Evolutionary conservation across 1,284 basidiomycete species (phyloP).

Genomic region (Boletus semigastroideus): DNA sequence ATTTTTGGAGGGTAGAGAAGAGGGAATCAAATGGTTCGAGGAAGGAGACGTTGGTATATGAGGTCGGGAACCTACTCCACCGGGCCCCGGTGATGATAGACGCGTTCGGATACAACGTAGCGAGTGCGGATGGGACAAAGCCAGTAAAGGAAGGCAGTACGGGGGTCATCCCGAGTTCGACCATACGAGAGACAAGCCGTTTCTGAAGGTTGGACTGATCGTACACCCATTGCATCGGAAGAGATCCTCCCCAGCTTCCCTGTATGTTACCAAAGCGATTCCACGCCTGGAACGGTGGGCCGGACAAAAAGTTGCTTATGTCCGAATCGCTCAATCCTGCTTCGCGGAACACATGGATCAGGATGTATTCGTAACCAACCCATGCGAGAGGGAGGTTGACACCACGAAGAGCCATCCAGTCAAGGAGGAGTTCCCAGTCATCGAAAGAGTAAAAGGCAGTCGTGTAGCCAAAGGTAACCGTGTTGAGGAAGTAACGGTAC

Average conservation of each 20-base stretch:
- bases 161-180: slow-evolving; percentile 46
- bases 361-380: slow-evolving; percentile 43
- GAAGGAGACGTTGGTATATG: slow-evolving; percentile 40
- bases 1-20: slow-evolving; percentile 38
- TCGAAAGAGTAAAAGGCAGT: slow-evolving; percentile 42
- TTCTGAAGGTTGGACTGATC: slow-evolving; percentile 42
- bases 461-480: slow-evolving; percentile 45
- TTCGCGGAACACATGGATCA: slow-evolving; percentile 40
- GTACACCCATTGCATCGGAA: slow-evolving; percentile 40
- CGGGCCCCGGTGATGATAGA: slow-evolving; percentile 38
- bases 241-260: slow-evolving; percentile 38
- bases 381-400: slow-evolving; percentile 45
- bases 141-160: slow-evolving; percentile 45
- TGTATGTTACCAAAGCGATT: slow-evolving; percentile 46
- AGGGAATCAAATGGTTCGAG: slow-evolving; percentile 44
- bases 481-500: slow-evolving; percentile 44
- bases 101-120: slow-evolving; percentile 37
- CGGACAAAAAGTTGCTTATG: slow-evolving; percentile 38
- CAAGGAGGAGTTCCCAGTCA: slow-evolving; percentile 44
- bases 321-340: slow-evolving; percentile 38
- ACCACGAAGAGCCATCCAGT: slow-evolving; percentile 46
- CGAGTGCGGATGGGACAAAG: slow-evolving; percentile 40
- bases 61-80: slow-evolving; percentile 37
- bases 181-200: slow-evolving; percentile 41
- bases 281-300: slow-evolving; percentile 46